Base-by-base conservation (phyloP, 2,329 filamentous ascomycete species). In the Rutstroemia sp. region DNA sequence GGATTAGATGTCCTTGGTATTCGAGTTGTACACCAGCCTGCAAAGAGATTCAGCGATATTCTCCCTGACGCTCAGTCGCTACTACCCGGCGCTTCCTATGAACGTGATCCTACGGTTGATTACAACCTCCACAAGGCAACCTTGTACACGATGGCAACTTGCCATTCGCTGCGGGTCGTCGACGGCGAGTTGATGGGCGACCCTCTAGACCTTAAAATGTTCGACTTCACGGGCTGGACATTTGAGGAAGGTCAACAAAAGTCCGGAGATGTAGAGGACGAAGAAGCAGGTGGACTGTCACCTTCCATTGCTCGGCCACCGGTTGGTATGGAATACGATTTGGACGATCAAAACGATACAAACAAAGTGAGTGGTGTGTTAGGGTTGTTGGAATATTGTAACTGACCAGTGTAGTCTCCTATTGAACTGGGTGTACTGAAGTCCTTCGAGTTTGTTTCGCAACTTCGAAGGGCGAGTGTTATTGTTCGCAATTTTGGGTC, bases 131-230 rank as follows among this genome's bases (percentile, higher is more conserved):
- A 86, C 64, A 83, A 83, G 63, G 88, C 88, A 6, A 88, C 88
- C 12, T 76, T 97, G 3, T 92, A 94, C 68, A 92, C 91, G 0
- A 99, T 99, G 94, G 91, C 94, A 8, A 99, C 94, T 0, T 99
- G 94, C 57, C 94, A 99, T 70, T 95, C 92, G 0, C 77, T 99
- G 8, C 83, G 92, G 48, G 82, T 87, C 10, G 86, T 99, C 16
- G 92, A 97, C 60, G 87, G 83, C 48, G 91, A 96, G 68, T 80
- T 97, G 42, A 80, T 99, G 37, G 94, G 94, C 1, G 94, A 99
- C 67, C 94, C 95, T 4, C 77, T 99, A 1, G 94, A 99, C 70
- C 78, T 96, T 57, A 97, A 97, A 70, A 99, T 99, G 94, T 99
- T 99, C 69, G 87, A 96, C 62, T 99, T 96, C 64, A 97, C 94